A percentile compares a stretch with the other conserved stretches of the same genome.
Conservation (phyloP, 768 basidiomycete species). For the Leccinum incarnatum region DNA sequence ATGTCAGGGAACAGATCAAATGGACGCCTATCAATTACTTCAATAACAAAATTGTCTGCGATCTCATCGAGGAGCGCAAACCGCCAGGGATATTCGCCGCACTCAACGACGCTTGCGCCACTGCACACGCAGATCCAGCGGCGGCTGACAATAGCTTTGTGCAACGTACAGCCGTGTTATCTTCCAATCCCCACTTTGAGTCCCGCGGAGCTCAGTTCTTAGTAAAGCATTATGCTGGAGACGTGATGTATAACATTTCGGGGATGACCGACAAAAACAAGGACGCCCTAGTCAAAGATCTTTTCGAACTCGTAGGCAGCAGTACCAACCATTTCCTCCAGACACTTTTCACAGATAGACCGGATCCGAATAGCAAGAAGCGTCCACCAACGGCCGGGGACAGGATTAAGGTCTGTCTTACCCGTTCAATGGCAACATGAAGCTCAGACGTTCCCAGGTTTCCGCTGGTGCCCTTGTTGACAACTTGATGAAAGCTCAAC, state of each 20-base stretch:
- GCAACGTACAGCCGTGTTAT: constrained; percentile 79
- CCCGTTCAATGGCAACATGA: not conserved
- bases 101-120: constrained; percentile 97
- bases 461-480: constrained; percentile 97
- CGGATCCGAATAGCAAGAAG: constrained; percentile 97
- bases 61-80: constrained; percentile 93
- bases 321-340: constrained; percentile 87
- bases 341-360: constrained; percentile 86
- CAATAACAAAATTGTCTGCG: constrained; percentile 98
- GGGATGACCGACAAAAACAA: constrained; percentile 99
- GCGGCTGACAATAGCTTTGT: constrained; percentile 97
- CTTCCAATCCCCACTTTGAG: constrained; percentile 92
- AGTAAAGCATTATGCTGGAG: constrained; percentile 96
- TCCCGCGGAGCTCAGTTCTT: constrained; percentile 91
- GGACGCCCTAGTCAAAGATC: constrained; percentile 91
- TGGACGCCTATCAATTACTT: constrained; percentile 99
- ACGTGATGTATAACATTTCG: constrained; percentile 95
- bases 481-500: constrained; percentile 95
- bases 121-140: constrained; percentile 93
- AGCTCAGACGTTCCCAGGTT: constrained; percentile 39
- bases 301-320: constrained; percentile 81
- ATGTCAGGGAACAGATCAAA: constrained; percentile 96
- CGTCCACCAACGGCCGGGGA: constrained; percentile 97
- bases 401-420: constrained; percentile 77
- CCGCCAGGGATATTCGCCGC: constrained; percentile 98